A percentile compares a stretch with the other conserved stretches of the same genome.
phyloP scores from a whole-genome alignment of 306 rosid species.

The Pyrus communis region DNA sequence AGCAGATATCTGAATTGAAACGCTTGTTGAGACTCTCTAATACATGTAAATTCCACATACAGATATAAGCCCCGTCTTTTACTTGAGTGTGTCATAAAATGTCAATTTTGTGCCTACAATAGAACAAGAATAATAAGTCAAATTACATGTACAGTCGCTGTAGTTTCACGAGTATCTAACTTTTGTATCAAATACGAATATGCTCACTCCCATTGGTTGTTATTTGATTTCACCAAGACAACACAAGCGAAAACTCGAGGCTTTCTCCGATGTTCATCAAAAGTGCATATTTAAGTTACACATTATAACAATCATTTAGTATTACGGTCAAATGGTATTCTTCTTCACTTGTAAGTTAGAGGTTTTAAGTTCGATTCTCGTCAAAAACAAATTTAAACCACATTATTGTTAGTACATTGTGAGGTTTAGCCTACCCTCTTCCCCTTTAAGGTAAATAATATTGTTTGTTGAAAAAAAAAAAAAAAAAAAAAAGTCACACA shows the following conservation, averaged over 20 bases:
- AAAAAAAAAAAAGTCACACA: no score
- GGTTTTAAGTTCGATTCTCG: rapidly evolving
- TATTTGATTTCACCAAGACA: background rate
- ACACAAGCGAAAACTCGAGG: background rate
- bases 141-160: background rate
- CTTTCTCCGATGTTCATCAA: background rate
- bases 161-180: no score
- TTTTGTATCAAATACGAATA: no score
- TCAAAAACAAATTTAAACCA: rapidly evolving
- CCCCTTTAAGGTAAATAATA: rapidly evolving
- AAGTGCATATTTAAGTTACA: background rate
- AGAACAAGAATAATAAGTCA: background rate
- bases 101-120: no score
- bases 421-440: rapidly evolving
- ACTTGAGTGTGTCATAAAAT: no score
- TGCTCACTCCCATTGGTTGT: background rate
- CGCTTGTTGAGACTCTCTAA: no score
- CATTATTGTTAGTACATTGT: rapidly evolving
- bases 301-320: background rate
- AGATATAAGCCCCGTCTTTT: no score
- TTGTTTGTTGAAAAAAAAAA: no score
- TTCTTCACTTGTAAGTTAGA: no score
- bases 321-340: rapidly evolving
- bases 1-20: no score
- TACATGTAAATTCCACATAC: no score